Evolutionary conservation across 2,329 filamentous ascomycete genomes (phyloP).

Genomic region (Botrytis pseudocinerea): DNA sequence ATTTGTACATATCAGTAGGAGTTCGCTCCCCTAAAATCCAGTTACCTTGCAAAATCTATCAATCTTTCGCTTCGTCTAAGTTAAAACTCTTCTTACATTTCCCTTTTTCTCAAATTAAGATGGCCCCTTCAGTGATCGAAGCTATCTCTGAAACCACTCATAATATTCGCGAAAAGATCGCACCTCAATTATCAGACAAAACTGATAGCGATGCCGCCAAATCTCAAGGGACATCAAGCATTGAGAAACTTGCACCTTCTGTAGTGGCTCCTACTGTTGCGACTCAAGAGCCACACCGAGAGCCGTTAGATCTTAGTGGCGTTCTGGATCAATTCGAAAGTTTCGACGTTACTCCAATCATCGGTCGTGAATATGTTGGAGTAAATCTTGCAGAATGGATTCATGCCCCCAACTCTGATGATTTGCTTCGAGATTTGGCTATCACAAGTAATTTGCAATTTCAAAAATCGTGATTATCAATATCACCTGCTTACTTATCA

Average conservation of each 20-base stretch:
- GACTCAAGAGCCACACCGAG: slow-evolving; percentile 27
- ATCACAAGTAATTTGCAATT: slow-evolving; percentile 44
- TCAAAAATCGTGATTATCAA: neutral
- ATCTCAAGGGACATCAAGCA: neutral
- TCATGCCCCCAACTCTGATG: slow-evolving; percentile 49
- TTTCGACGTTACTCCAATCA: slow-evolving; percentile 48
- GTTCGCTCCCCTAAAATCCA: neutral
- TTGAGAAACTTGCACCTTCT: slow-evolving; percentile 29
- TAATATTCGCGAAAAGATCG: slow-evolving; percentile 35
- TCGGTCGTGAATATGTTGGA: slow-evolving; percentile 48
- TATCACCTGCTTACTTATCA: slow-evolving; percentile 12
- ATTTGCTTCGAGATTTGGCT: slow-evolving; percentile 51
- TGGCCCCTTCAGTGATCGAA: slow-evolving; percentile 37
- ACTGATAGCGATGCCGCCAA: slow-evolving; percentile 4
- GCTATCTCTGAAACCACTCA: slow-evolving; percentile 31
- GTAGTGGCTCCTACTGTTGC: slow-evolving; percentile 27
- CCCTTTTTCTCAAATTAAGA: slow-evolving; percentile 9
- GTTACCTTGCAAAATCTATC: neutral
- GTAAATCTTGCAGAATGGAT: slow-evolving; percentile 50
- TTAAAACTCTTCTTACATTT: too few species aligned
- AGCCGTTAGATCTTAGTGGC: slow-evolving; percentile 38
- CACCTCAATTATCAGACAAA: slow-evolving; percentile 25
- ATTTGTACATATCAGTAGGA: neutral
- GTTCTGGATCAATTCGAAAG: slow-evolving; percentile 36
- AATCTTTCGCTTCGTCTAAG: neutral